Conservation (phyloP, 1,139 yeast genomes). For the Lodderomyces elongisporus region DNA sequence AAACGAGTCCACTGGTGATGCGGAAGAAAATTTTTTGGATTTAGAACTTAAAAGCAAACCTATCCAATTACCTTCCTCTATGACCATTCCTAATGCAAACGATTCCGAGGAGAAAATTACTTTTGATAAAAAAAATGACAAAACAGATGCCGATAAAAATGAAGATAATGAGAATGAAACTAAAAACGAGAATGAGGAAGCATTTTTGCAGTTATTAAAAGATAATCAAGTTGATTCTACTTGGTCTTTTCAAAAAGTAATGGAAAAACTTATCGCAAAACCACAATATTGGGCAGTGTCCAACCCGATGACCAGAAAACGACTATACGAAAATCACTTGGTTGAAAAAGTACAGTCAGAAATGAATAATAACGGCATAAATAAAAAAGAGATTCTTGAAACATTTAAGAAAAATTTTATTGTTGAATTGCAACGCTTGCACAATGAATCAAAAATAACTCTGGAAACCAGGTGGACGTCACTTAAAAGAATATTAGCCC, state of each 20-base stretch:
- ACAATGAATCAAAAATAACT: conserved; percentile 34
- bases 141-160: too few relatives aligned
- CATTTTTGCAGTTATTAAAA: conserved; percentile 49
- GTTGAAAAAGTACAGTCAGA: conserved; percentile 52
- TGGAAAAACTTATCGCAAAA: conserved; percentile 53
- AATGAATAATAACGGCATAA: conserved; percentile 23
- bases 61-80: conserved; percentile 7
- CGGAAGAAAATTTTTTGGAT: conserved; percentile 12
- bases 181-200: conserved; percentile 22
- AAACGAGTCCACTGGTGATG: too few relatives aligned
- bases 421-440: conserved; percentile 39
- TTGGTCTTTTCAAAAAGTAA: conserved; percentile 70
- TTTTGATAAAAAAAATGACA: conserved; percentile 19
- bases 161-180: too few relatives aligned
- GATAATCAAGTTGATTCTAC: conserved; percentile 59
- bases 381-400: conserved; percentile 49
- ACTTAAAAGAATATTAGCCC: conserved; percentile 40
- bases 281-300: conserved; percentile 67
- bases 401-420: conserved; percentile 53
- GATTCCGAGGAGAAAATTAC: not conserved
- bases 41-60: conserved; percentile 12
- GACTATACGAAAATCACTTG: conserved; percentile 61
- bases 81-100: conserved; percentile 6
- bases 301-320: conserved; percentile 58
- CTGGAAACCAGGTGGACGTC: conserved; percentile 67